Conservation (phyloP, 1,139 yeast genomes). For the Lodderomyces metapsilosis region DNA sequence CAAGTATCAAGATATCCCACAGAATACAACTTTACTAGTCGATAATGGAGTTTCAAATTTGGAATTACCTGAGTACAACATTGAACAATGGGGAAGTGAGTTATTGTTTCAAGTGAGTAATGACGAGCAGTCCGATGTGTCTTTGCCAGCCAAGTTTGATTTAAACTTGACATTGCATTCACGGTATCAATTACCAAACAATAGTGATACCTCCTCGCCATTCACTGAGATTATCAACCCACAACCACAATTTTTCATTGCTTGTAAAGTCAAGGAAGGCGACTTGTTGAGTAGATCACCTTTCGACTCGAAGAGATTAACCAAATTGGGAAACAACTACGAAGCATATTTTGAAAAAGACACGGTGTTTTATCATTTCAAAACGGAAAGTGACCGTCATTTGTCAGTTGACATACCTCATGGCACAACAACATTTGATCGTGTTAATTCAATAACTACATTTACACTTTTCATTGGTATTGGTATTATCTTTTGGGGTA, state of each 20-base stretch:
- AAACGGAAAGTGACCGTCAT: conserved; percentile 6
- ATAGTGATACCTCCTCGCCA: conserved; percentile 2
- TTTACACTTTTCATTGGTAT: conserved; percentile 14
- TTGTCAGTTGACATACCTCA: conserved; percentile 22
- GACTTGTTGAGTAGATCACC: conserved; percentile 34
- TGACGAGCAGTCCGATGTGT: background rate
- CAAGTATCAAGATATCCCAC: conserved; percentile 34
- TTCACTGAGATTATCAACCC: conserved; percentile 14
- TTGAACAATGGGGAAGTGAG: conserved; percentile 44
- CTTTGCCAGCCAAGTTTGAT: conserved; percentile 16
- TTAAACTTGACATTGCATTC: conserved; percentile 31
- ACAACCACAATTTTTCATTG: conserved; percentile 31
- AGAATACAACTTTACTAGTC: conserved; percentile 22
- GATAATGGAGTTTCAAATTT: conserved; percentile 36
- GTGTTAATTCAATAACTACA: conserved; percentile 18
- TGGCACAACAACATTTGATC: conserved; percentile 18
- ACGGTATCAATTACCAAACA: conserved; percentile 36
- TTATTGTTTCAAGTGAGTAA: conserved; percentile 29
- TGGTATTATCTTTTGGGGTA: conserved; percentile 10
- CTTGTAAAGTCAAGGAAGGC: conserved; percentile 32
- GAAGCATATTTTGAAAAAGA: conserved; percentile 40
- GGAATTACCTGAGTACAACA: conserved; percentile 43
- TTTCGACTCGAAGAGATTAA: conserved; percentile 26
- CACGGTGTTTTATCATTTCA: conserved; percentile 41
- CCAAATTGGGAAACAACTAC: conserved; percentile 33